Base-by-base conservation (phyloP, 345 rosid genomes). In the Orychophragmus violaceus region DNA sequence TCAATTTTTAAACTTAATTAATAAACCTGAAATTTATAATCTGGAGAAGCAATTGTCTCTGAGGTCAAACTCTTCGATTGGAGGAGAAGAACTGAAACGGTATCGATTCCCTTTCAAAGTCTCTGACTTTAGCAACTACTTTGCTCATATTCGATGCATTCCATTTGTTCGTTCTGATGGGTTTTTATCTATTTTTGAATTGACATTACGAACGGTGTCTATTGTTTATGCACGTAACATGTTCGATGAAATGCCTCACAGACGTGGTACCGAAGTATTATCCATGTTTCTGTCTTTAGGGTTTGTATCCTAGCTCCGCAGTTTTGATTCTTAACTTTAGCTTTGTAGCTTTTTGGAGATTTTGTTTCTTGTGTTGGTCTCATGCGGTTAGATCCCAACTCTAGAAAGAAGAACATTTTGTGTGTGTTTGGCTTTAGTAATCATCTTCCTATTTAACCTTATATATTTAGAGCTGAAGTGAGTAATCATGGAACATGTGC, bases 181-280 rank as follows among this genome's bases (percentile, higher is more conserved):
- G 21, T 17, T 59, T 46, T 12, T 6, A 16, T 23, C 57, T 13
- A 48, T 57, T 23, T 2, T 1, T 2, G 8, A 1, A 23, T 16
- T 1, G n/a, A n/a, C 2, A 0, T 37, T 0, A 5, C 0, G 3
- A 5, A 13, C 10, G 9, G 3, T 64, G 3, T 56, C 9, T 27
- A 17, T 28, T 58, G 55, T 12, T 3, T 16, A 32, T 59, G 62
- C 53, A 36, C n/a, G 27, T 30, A 21, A 12, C 25, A 1, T 72
- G 76, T 74, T 74, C 63, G 77, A 67, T 74, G 44, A 67, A 74
- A 67, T 66, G 68, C 68, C 50, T 74, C 72, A 73, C 1, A 17
- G 72, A 44, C 8, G 11, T 62, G 10, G 7, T 13, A 58, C 46
- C 42, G 13, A 11, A 62, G 44, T 3, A 35, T 42, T 36, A 5